phyloP scores from a whole-genome alignment of 140 eudicot species.

The Ambrosia hybrid region DNA sequence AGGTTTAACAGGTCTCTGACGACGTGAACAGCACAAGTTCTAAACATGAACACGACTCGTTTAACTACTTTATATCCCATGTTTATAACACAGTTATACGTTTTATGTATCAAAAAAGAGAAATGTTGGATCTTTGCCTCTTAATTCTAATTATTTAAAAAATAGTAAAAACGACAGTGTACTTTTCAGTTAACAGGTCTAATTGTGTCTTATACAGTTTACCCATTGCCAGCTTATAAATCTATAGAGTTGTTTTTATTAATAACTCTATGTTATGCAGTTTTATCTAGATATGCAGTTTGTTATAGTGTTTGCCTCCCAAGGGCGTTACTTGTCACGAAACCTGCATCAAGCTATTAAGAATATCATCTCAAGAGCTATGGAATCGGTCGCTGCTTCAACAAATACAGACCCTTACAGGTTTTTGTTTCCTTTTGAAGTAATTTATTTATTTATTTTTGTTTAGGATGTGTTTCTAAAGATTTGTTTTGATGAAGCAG shows the following conservation, averaged over 20 bases:
- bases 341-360: constrained; percentile 78
- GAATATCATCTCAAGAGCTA: constrained; percentile 67
- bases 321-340: constrained; percentile 86
- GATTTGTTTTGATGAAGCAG: constrained; percentile 38
- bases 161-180: too few species aligned
- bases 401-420: constrained; percentile 60
- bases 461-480: not conserved
- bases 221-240: not conserved
- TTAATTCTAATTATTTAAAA: too few species aligned
- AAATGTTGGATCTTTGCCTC: too few species aligned
- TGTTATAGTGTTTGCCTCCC: constrained; percentile 77
- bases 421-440: constrained; percentile 26
- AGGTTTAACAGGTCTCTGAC: too few species aligned
- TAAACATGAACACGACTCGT: too few species aligned
- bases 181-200: too few species aligned
- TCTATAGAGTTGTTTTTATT: not conserved
- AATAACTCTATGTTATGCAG: constrained; percentile 46
- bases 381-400: constrained; percentile 66
- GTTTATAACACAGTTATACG: too few species aligned
- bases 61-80: too few species aligned
- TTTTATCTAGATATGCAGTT: constrained; percentile 91
- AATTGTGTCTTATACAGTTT: too few species aligned
- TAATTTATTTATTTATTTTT: not conserved
- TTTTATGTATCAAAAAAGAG: too few species aligned
- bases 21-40: too few species aligned